These are phyloP conservation scores for Canariomyces notabilis DNA, from an alignment of 2,329 filamentous ascomycete genomes.

Conservation along the genomic window DNA sequence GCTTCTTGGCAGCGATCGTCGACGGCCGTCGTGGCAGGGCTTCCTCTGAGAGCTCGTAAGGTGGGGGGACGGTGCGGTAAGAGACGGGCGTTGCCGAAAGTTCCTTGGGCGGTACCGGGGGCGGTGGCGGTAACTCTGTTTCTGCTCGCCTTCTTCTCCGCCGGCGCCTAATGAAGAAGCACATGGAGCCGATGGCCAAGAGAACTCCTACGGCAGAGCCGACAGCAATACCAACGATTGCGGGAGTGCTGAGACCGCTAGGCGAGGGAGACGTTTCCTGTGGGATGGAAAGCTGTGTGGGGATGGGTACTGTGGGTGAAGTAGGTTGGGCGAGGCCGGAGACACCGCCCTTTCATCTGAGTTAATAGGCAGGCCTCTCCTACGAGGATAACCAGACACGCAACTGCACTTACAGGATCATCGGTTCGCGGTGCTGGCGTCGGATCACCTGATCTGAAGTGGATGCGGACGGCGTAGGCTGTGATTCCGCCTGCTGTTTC, in stretches of 20 bases:
- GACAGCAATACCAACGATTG: constrained; percentile 26
- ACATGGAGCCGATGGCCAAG: constrained; percentile 14
- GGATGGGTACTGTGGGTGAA: constrained; percentile 1
- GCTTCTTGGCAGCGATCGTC: constrained; percentile 1
- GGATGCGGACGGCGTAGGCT: constrained; percentile 23
- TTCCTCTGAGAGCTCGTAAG: constrained; percentile 21
- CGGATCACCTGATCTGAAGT: constrained; percentile 19
- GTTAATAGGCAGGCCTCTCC: background rate
- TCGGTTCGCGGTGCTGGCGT: constrained; percentile 2
- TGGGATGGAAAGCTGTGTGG: constrained; percentile 9
- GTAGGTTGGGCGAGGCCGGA: constrained; percentile 1
- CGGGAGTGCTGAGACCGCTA: constrained; percentile 20
- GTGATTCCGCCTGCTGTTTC: constrained; percentile 19
- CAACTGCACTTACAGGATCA: constrained; percentile 3
- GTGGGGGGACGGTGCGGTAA: constrained; percentile 11
- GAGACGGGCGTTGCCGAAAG: background rate
- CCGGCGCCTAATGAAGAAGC: constrained; percentile 22
- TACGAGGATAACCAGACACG: background rate
- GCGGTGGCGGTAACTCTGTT: background rate
- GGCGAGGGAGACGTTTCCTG: constrained; percentile 3
- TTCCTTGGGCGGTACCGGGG: constrained; percentile 24
- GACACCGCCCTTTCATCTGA: background rate
- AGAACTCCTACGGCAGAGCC: constrained; percentile 24
- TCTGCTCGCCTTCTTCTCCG: constrained; percentile 15
- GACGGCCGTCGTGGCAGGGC: constrained; percentile 8